phyloP scores from a whole-genome alignment of 2,329 filamentous ascomycete genomes.

The Teratosphaeria gauchensis region DNA sequence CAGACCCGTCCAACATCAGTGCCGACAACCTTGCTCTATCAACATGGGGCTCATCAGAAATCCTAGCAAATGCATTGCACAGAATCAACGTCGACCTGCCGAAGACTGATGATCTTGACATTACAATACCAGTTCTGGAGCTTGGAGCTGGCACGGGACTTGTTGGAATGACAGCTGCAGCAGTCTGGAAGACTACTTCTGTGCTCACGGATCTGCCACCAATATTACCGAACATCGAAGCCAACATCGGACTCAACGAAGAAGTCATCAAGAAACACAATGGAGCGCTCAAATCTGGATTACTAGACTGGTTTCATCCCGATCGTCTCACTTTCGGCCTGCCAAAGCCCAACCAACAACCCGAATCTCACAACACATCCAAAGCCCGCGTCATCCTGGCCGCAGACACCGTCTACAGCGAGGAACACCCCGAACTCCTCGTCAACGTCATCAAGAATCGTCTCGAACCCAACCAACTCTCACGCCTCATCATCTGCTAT shows the following conservation, averaged over 20 bases:
- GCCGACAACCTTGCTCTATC: conserved; percentile 29
- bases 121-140: conserved; percentile 22
- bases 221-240: conserved; percentile 23
- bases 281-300: conserved; percentile 16
- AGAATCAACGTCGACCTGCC: conserved; percentile 10
- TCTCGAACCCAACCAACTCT: conserved; percentile 20
- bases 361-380: not conserved
- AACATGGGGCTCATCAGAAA: conserved; percentile 31
- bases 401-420: conserved; percentile 34
- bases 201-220: conserved; percentile 27
- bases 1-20: conserved; percentile 4
- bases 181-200: conserved; percentile 19
- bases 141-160: conserved; percentile 31
- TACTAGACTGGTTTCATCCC: conserved; percentile 31
- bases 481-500: conserved; percentile 31
- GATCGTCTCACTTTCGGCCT: conserved; percentile 1
- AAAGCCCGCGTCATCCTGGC: conserved; percentile 30
- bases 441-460: conserved; percentile 27
- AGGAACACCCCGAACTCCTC: conserved; percentile 33
- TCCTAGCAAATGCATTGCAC: conserved; percentile 28
- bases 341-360: too few species aligned
- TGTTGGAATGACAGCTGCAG: conserved; percentile 27
- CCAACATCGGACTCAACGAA: conserved; percentile 27
- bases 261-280: conserved; percentile 4
- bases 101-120: conserved; percentile 1